Conservation (phyloP, 345 rosid genomes). For the Citrus medica region DNA sequence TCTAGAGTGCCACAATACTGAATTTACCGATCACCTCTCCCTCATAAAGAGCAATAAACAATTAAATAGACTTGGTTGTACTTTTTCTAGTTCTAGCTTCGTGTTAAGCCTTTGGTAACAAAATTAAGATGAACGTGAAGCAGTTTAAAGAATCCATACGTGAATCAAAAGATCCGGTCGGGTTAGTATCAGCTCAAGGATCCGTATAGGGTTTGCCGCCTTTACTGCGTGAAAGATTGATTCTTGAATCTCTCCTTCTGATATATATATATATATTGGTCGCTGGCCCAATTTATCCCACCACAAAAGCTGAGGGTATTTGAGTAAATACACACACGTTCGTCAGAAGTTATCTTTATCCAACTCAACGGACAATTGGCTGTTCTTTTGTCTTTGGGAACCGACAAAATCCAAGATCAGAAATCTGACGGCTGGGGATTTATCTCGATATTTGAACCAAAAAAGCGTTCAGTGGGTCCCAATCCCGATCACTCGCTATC, state of each 20-base stretch:
- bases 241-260: too few relatives aligned
- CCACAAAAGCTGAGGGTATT: neutral
- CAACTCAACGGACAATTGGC: neutral
- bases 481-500: neutral
- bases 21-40: too few relatives aligned
- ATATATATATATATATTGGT: rapidly evolving
- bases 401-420: conserved; percentile 3
- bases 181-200: neutral
- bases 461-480: neutral
- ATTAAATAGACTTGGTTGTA: too few relatives aligned
- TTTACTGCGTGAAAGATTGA: neutral
- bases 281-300: too few relatives aligned
- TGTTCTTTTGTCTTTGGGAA: neutral
- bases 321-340: neutral
- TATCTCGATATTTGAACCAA: neutral
- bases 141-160: too few relatives aligned
- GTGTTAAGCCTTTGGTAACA: too few relatives aligned
- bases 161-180: too few relatives aligned
- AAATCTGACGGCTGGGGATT: conserved; percentile 29
- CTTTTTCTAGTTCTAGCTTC: too few relatives aligned
- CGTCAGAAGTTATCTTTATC: neutral
- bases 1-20: too few relatives aligned
- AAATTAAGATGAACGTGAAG: too few relatives aligned
- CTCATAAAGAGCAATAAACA: too few relatives aligned
- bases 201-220: neutral